A percentile compares a stretch with the other conserved stretches of the same genome.
phyloP scores from a whole-genome alignment of 805 yeast genomes.

The Saturnispora diversa region DNA sequence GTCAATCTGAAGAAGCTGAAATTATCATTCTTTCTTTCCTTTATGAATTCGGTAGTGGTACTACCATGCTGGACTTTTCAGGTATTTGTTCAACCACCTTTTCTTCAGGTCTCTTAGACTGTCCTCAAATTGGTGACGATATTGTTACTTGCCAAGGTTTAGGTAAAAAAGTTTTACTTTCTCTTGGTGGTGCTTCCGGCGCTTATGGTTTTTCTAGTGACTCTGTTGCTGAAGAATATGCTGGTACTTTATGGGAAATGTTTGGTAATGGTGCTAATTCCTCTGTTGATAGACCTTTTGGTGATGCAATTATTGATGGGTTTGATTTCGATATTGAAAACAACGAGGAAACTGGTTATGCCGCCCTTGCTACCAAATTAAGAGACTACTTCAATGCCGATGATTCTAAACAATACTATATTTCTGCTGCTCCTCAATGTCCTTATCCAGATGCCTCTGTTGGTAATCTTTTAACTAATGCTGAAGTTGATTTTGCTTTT shows the following conservation, averaged over 20 bases:
- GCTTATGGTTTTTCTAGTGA: slow-evolving; percentile 45
- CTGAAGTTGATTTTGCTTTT: slow-evolving; percentile 71
- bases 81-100: slow-evolving; percentile 36
- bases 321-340: slow-evolving; percentile 72
- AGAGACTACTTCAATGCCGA: slow-evolving; percentile 33
- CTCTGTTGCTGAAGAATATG: slow-evolving; percentile 50
- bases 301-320: slow-evolving; percentile 72
- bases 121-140: slow-evolving; percentile 46
- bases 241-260: slow-evolving; percentile 51
- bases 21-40: slow-evolving; percentile 67
- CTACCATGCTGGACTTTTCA: slow-evolving; percentile 49
- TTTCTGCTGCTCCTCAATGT: slow-evolving; percentile 92
- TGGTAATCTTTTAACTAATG: slow-evolving; percentile 36
- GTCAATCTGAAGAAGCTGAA: slow-evolving; percentile 62
- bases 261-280: slow-evolving; percentile 50
- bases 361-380: slow-evolving; percentile 46
- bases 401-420: slow-evolving; percentile 50
- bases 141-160: slow-evolving; percentile 64
- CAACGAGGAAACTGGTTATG: slow-evolving; percentile 54
- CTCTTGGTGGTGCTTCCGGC: slow-evolving; percentile 69
- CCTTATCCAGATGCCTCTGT: slow-evolving; percentile 67
- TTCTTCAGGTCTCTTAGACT: slow-evolving; percentile 35
- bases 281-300: slow-evolving; percentile 46
- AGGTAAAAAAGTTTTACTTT: slow-evolving; percentile 74
- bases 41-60: slow-evolving; percentile 44